Evolutionary conservation across 371 early-diverging fungal genomes (phyloP).

Genomic region (Mucor irregularis): DNA sequence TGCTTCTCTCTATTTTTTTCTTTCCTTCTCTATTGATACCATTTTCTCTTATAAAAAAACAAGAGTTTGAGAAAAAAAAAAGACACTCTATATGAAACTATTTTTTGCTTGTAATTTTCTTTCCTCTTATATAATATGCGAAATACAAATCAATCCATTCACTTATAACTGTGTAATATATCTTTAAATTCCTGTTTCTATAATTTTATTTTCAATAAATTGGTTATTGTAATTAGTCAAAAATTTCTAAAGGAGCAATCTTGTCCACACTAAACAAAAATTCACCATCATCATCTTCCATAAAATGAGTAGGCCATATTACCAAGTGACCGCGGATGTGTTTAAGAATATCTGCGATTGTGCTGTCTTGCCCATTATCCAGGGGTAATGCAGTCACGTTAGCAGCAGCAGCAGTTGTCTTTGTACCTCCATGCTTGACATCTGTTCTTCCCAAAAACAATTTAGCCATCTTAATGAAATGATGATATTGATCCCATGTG

Average conservation of each 20-base stretch:
- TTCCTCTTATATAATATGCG: too few species aligned
- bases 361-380: neutral
- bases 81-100: too few species aligned
- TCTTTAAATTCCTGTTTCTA: conserved; percentile 2
- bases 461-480: conserved; percentile 50
- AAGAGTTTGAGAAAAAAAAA: too few species aligned
- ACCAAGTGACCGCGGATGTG: conserved; percentile 58
- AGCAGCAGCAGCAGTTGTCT: conserved; percentile 22
- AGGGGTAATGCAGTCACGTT: conserved; percentile 12
- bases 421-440: conserved; percentile 22
- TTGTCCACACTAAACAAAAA: conserved; percentile 50
- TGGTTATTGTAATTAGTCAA: conserved; percentile 39
- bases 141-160: too few species aligned
- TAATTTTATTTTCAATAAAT: conserved; percentile 7
- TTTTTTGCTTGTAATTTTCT: too few species aligned
- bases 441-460: conserved; percentile 28
- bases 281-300: conserved; percentile 55
- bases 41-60: too few species aligned
- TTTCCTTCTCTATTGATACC: too few species aligned
- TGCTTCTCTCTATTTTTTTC: too few species aligned
- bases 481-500: conserved; percentile 62
- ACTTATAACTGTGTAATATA: neutral
- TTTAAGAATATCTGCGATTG: conserved; percentile 29
- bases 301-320: conserved; percentile 57
- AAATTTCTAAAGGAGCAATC: conserved; percentile 60